Conservation (phyloP, 805 yeast species). For the Blastobotrys muscicola region DNA sequence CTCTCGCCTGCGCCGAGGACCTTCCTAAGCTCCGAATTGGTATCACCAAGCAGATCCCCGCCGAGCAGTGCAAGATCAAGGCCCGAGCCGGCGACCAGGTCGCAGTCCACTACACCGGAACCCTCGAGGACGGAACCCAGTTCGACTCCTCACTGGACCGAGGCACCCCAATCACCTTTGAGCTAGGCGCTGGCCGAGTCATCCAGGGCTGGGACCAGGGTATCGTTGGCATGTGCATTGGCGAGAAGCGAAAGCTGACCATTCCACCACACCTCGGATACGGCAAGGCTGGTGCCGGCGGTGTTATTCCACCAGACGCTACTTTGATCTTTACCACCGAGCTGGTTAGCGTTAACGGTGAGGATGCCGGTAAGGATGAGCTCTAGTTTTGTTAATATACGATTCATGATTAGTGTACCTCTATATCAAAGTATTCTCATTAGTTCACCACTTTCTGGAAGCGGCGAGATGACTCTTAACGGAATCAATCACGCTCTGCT, state of each 20-base stretch:
- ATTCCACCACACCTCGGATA: conserved; percentile 76
- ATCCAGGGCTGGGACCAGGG: conserved; percentile 92
- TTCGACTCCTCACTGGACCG: conserved; percentile 69
- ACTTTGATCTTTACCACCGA: conserved; percentile 61
- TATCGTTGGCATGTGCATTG: conserved; percentile 71
- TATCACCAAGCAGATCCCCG: conserved; percentile 40
- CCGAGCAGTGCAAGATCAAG: conserved; percentile 44
- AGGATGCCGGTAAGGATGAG: conserved; percentile 8
- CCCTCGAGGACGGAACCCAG: conserved; percentile 51
- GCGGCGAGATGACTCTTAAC: no score
- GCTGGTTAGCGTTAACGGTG: conserved; percentile 45
- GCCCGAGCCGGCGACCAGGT: conserved; percentile 60
- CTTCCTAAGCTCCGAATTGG: conserved; percentile 22
- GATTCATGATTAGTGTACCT: no score
- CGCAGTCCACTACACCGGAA: conserved; percentile 73
- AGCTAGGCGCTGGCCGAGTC: conserved; percentile 71
- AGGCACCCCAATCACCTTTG: conserved; percentile 58
- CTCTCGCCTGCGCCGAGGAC: conserved; percentile 13
- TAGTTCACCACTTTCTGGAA: no score
- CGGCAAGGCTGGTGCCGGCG: conserved; percentile 63
- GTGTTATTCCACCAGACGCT: conserved; percentile 69
- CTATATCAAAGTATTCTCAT: no score
- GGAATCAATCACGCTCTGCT: no score
- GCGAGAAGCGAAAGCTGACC: conserved; percentile 69
- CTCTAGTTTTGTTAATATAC: no score